phyloP scores from a whole-genome alignment of 805 yeast species.

The Candida montana region DNA sequence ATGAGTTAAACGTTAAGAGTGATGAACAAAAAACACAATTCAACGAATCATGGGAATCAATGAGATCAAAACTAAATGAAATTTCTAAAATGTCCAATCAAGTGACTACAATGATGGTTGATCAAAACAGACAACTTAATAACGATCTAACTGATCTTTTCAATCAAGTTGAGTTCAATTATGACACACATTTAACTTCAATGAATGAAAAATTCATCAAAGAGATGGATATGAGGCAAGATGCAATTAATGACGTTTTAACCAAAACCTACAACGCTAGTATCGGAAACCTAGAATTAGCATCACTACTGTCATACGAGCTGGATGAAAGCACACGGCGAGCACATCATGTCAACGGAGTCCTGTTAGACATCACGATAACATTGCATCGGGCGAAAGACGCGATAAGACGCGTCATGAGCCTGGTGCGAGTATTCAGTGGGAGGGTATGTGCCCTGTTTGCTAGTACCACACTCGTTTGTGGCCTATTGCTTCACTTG shows the following conservation, averaged over 20 bases:
- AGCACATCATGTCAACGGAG: background rate
- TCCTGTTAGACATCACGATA: background rate
- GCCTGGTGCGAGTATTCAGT: too few relatives aligned
- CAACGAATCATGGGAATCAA: conserved; percentile 12
- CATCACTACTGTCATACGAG: too few relatives aligned
- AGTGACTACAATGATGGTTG: conserved; percentile 12
- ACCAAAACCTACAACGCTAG: background rate
- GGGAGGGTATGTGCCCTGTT: background rate
- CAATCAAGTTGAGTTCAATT: conserved; percentile 6
- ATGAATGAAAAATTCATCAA: conserved; percentile 12
- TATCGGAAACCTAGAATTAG: background rate
- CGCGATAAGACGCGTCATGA: background rate
- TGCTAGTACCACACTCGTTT: background rate
- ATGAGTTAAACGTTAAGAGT: conserved; percentile 8
- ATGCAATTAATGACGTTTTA: background rate
- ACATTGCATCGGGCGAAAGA: background rate
- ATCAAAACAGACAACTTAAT: conserved; percentile 12
- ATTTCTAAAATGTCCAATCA: conserved; percentile 13
- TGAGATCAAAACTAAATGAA: conserved; percentile 12
- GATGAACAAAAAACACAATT: conserved; percentile 8
- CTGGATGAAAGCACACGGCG: background rate
- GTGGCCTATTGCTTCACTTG: too few relatives aligned
- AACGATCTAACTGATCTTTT: conserved; percentile 11
- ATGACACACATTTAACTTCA: conserved; percentile 6
- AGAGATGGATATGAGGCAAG: conserved; percentile 13